phyloP scores from a whole-genome alignment of 345 rosid species.

The Salix arbutifolia region DNA sequence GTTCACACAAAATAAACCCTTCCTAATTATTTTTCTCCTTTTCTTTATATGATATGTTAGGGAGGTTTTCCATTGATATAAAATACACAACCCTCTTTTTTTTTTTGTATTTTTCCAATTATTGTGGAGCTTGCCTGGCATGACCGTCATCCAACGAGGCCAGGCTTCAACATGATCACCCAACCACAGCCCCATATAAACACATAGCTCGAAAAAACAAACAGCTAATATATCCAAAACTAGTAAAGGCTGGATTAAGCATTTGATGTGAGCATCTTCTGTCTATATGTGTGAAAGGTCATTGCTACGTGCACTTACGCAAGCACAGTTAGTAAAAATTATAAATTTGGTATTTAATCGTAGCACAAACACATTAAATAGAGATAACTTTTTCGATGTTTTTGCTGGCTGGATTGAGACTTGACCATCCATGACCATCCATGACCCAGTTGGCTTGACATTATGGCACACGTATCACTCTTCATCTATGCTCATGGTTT shows the following conservation, averaged over 20 bases:
- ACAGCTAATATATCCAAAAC: neutral
- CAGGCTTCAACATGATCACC: neutral
- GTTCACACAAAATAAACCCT: too few species aligned
- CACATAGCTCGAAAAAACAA: neutral
- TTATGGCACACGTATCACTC: neutral
- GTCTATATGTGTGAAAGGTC: neutral
- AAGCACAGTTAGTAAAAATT: neutral
- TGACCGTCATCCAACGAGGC: neutral
- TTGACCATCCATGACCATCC: neutral
- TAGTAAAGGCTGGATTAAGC: neutral
- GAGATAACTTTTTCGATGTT: neutral
- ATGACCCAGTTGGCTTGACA: neutral
- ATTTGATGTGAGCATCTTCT: neutral
- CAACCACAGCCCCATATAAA: neutral
- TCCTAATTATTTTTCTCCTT: neutral
- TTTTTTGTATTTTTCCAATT: neutral
- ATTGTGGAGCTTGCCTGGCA: neutral
- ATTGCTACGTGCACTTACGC: neutral
- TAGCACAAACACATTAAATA: too few species aligned
- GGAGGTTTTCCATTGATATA: neutral
- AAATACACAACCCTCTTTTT: neutral
- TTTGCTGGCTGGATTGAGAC: neutral
- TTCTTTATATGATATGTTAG: neutral
- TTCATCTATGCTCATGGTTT: neutral
- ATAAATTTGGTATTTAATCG: too few species aligned